phyloP scores from a whole-genome alignment of 208 protist species.

The Leishmania amazonensis region DNA sequence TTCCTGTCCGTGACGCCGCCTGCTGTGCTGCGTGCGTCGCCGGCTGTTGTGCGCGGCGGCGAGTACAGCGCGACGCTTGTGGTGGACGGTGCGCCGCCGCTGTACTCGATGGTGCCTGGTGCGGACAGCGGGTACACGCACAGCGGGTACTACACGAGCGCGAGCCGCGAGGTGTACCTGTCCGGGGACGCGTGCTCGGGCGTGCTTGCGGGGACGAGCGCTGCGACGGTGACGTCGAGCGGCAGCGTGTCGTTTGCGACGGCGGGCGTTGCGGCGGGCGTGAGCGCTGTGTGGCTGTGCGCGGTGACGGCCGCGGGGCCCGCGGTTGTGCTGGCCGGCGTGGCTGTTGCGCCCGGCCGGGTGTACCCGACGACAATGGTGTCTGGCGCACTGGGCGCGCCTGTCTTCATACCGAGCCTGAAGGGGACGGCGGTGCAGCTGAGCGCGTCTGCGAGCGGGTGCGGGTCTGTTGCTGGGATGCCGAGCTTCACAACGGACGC shows the following conservation, averaged over 20 bases:
- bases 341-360: slow-evolving; percentile 36
- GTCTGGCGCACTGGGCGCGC: slow-evolving; percentile 24
- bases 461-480: slow-evolving; percentile 19
- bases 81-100: slow-evolving; percentile 20
- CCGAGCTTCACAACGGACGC: slow-evolving; percentile 54
- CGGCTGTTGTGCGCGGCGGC: slow-evolving; percentile 48
- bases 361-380: slow-evolving; percentile 60
- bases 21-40: slow-evolving; percentile 29
- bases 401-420: slow-evolving; percentile 54
- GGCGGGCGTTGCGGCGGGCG: slow-evolving; percentile 18
- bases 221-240: slow-evolving; percentile 19
- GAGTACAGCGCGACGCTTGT: slow-evolving; percentile 47
- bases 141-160: slow-evolving; percentile 36
- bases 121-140: slow-evolving; percentile 40
- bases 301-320: slow-evolving; percentile 41
- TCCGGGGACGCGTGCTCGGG: slow-evolving; percentile 40
- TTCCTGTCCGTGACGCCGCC: slow-evolving; percentile 65
- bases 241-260: slow-evolving; percentile 32
- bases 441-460: slow-evolving; percentile 32
- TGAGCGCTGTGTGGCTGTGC: slow-evolving; percentile 42
- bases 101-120: slow-evolving; percentile 64
- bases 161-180: slow-evolving; percentile 47
- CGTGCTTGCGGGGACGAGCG: slow-evolving; percentile 23
- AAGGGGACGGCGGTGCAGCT: slow-evolving; percentile 46
- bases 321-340: background rate